phyloP scores from a whole-genome alignment of 129 eudicot species.

The Rutidosis leptorrhynchoides region DNA sequence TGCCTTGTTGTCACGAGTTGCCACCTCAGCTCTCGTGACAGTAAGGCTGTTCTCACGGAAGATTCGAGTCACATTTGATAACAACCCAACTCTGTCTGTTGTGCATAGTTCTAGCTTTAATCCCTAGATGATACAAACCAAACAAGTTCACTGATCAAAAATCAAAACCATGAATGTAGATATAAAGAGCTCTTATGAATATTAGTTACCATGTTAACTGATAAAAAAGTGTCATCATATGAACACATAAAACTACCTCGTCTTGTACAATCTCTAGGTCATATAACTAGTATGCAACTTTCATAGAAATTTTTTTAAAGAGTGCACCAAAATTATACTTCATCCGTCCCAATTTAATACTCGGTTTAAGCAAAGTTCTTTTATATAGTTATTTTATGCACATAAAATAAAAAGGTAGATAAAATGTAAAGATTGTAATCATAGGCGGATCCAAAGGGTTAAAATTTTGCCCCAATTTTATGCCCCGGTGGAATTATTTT shows the following conservation, averaged over 20 bases:
- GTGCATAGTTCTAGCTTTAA: constrained; percentile 89
- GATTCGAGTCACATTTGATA: constrained; percentile 77
- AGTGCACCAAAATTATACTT: not conserved
- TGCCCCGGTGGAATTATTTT: too few species aligned
- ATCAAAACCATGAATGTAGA: not conserved
- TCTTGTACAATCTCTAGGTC: not conserved
- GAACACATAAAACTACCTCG: too few species aligned
- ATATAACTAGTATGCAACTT: not conserved
- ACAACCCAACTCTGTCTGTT: constrained; percentile 66
- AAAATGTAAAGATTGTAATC: too few species aligned
- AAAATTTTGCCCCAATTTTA: too few species aligned
- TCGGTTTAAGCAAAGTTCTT: too few species aligned
- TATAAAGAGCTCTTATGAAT: not conserved
- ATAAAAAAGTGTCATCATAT: not conserved
- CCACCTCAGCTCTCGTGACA: constrained; percentile 70
- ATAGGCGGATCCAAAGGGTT: too few species aligned
- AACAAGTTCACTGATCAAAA: not conserved
- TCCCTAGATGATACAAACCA: constrained; percentile 36
- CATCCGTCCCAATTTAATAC: too few species aligned
- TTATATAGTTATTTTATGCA: too few species aligned
- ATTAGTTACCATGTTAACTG: not conserved
- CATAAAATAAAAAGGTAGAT: too few species aligned
- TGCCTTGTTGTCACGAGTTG: constrained; percentile 68
- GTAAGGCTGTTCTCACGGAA: constrained; percentile 86
- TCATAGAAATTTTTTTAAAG: too few species aligned